These are phyloP conservation scores for Gossypium raimondii DNA, from an alignment of 345 rosid species.

Conservation along the genomic window DNA sequence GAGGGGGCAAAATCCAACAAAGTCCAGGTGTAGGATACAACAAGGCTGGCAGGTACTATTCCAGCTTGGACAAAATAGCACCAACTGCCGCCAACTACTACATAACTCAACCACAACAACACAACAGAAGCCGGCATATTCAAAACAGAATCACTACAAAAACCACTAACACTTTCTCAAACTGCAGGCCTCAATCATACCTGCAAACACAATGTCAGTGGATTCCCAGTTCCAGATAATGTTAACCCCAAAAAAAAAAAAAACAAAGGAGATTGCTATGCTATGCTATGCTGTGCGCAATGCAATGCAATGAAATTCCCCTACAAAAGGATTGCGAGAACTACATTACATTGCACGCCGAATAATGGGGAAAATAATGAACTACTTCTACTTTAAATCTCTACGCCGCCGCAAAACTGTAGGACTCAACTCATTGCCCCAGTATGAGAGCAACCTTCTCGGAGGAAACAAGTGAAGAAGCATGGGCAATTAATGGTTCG, in stretches of 20 bases:
- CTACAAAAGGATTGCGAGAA: constrained; percentile 18
- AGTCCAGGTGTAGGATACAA: constrained; percentile 1
- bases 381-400: constrained; percentile 27
- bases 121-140: constrained; percentile 25
- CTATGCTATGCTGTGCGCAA: background rate
- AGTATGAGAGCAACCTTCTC: constrained; percentile 90
- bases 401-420: constrained; percentile 42
- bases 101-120: constrained; percentile 15
- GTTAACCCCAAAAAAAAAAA: background rate
- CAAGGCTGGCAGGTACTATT: constrained; percentile 1
- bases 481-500: constrained; percentile 79
- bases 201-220: constrained; percentile 22
- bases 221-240: constrained; percentile 15
- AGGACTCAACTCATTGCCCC: constrained; percentile 19
- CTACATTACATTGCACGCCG: constrained; percentile 20
- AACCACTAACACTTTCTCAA: constrained; percentile 21
- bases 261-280: constrained; percentile 6
- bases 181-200: constrained; percentile 21
- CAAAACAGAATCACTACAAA: constrained; percentile 18
- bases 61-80: constrained; percentile 1
- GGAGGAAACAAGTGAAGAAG: constrained; percentile 58
- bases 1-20: constrained; percentile 7
- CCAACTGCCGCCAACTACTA: background rate
- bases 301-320: constrained; percentile 23
- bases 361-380: constrained; percentile 20